Evolutionary conservation across 768 basidiomycete species (phyloP), one percentile per base, ranked within the genome.

Genomic region (Suillus subluteus): DNA sequence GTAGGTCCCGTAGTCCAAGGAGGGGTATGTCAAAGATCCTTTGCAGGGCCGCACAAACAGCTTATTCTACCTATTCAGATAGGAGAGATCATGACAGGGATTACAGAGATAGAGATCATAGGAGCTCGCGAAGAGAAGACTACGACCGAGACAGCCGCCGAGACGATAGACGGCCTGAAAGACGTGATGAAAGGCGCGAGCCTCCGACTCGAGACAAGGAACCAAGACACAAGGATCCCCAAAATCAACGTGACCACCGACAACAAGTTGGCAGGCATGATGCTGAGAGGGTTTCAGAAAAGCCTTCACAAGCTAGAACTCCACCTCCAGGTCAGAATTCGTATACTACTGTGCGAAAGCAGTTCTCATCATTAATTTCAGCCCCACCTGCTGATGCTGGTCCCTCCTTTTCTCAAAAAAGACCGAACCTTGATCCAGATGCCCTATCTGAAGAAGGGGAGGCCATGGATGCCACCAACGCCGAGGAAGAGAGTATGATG

Each of bases 401-500:
- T n/a, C 37, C 58, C 6, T 65, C 65, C 32, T 65, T 62, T 64
- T 44, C 62, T n/a, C 40, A 43, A n/a, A 48, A 6, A n/a, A 73
- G 74, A 63, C 78, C 77, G 35, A 80, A 79, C 66, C 75, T 79
- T 64, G 82, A 86, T 67, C 75, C 80, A 65, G 82, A 84, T 66
- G 75, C 80, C 61, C 75, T 79, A 54, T 79, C 78, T 16, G 88
- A 89, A 66, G 86, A 80, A 30, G 81, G 77, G 48, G 82, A 85
- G 71, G 84, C 77, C 12, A 82, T 83, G 81, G 83, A 83, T 21
- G 82, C 79, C 37, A 85, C 84, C n/a, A 82, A 82, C 65, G 89
- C 87, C 16, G 92, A 91, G 48, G 91, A 92, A 30, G 86, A 86
- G 58, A 89, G 87, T 63, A 94, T 98, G 89, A 92, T 91, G 86